Evolutionary conservation across 23 red algal species (phyloP), one percentile per base, ranked within the genome.

Genomic region (Gracilaria gracilis): DNA sequence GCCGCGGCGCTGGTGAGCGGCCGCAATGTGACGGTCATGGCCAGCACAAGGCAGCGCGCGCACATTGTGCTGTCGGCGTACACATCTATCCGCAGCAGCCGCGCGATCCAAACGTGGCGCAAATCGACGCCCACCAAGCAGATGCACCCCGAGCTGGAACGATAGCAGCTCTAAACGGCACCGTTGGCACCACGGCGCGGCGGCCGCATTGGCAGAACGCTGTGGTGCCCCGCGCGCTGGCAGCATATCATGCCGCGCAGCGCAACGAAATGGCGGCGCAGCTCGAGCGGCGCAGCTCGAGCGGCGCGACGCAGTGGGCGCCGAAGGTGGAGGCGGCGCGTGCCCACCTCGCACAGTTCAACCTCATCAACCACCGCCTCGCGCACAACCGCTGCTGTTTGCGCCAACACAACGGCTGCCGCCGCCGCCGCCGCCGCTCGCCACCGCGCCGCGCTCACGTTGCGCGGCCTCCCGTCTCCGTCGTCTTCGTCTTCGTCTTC

Each of bases 321-420:
- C 49, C 35, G 49, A 58, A 59, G 77, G 77, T 81, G 49, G 48
- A 81, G 47, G 55, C 55, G 13, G 77, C 59, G 19, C 23, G 77
- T 81, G 20, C 47, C 59, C 49, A 81, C 77, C 23, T 28, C 24
- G 77, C 77, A 81, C 77, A 81, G 23, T 81, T 81, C 29, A 58
- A 81, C 77, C 32, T 81, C 24, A 81, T 81, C 49, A 81, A 81
- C 49, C 49, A 81, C 34, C 77, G 77, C 16, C 50, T 81, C 8
- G 59, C 59, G 77, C 77, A 81, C 24, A 81, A 81, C 55, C 77
- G 77, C 46, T 81, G 77, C 77, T 81, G 58, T n/a, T n/a, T n/a
- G n/a, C n/a, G n/a, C n/a, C n/a, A n/a, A n/a, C n/a, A n/a, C 20
- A 48, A 81, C 49, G 77, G 59, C 24, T 48, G 0, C 14, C 20